phyloP scores from a whole-genome alignment of 2,329 filamentous ascomycete genomes.

The Stagonosporopsis tanaceti region DNA sequence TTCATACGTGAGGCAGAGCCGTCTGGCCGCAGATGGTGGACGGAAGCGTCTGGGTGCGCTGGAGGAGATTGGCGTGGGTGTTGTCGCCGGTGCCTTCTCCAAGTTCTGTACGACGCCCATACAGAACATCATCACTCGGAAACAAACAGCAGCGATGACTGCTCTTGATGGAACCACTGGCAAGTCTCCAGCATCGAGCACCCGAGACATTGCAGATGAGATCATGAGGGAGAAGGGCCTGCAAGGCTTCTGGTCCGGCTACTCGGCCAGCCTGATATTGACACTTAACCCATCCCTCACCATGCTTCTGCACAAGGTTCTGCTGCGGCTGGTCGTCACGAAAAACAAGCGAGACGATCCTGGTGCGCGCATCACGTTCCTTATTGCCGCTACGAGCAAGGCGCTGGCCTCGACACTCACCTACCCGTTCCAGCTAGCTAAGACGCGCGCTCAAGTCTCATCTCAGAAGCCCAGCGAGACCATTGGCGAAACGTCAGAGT shows the following conservation, averaged over 20 bases:
- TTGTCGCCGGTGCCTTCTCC: constrained; percentile 76
- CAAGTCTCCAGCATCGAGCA: constrained; percentile 42
- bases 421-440: constrained; percentile 88
- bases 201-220: constrained; percentile 66
- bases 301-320: constrained; percentile 79
- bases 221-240: constrained; percentile 76
- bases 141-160: constrained; percentile 72
- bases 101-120: constrained; percentile 82
- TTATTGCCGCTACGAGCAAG: constrained; percentile 80
- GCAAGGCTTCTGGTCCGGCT: constrained; percentile 84
- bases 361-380: constrained; percentile 64
- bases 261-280: constrained; percentile 79
- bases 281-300: constrained; percentile 88
- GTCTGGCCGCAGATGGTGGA: constrained; percentile 38
- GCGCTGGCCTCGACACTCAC: constrained; percentile 77
- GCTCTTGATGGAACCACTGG: constrained; percentile 47
- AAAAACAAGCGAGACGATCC: constrained; percentile 61
- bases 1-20: constrained; percentile 62
- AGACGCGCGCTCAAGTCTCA: constrained; percentile 76
- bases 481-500: constrained; percentile 38
- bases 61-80: constrained; percentile 78
- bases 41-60: constrained; percentile 63
- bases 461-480: constrained; percentile 46
- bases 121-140: constrained; percentile 81
- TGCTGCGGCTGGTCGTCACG: constrained; percentile 68